A percentile compares a stretch with the other conserved stretches of the same genome.
Conservation (phyloP, 2,329 filamentous ascomycete species). For the Aspergillus piperis region DNA sequence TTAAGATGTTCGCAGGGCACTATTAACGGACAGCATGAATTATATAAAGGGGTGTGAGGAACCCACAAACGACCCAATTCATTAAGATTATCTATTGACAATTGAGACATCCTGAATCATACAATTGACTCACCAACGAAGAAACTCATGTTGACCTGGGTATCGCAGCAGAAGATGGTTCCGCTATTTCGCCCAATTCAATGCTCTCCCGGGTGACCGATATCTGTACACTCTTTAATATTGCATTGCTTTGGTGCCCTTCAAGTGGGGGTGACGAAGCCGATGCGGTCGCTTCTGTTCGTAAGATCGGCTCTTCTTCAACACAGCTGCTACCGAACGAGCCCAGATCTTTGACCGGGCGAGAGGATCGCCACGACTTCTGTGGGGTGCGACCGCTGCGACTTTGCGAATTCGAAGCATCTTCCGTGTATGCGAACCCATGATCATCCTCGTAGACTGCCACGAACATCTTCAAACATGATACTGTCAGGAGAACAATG, state of each 20-base stretch:
- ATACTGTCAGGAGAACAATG: conserved; percentile 45
- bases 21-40: too few relatives aligned
- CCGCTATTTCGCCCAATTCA: conserved; percentile 1
- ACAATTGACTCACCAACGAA: not conserved
- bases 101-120: not conserved
- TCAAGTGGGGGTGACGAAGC: not conserved
- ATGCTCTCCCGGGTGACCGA: conserved; percentile 14
- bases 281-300: not conserved
- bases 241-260: not conserved
- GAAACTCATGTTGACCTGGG: not conserved
- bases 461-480: conserved; percentile 50
- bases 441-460: conserved; percentile 34
- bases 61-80: too few relatives aligned
- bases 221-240: conserved; percentile 20
- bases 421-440: conserved; percentile 27
- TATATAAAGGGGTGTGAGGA: too few relatives aligned
- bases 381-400: not conserved
- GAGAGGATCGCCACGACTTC: not conserved
- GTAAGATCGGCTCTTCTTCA: conserved; percentile 3
- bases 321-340: not conserved
- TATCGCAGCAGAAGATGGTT: not conserved
- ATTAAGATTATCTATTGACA: too few relatives aligned
- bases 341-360: not conserved
- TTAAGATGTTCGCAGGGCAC: too few relatives aligned
- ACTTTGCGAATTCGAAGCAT: conserved; percentile 13